A percentile compares a stretch with the other conserved stretches of the same genome.
Evolutionary conservation across 2,329 filamentous ascomycete species (phyloP).

Genomic region (Pezicula rhizophila): DNA sequence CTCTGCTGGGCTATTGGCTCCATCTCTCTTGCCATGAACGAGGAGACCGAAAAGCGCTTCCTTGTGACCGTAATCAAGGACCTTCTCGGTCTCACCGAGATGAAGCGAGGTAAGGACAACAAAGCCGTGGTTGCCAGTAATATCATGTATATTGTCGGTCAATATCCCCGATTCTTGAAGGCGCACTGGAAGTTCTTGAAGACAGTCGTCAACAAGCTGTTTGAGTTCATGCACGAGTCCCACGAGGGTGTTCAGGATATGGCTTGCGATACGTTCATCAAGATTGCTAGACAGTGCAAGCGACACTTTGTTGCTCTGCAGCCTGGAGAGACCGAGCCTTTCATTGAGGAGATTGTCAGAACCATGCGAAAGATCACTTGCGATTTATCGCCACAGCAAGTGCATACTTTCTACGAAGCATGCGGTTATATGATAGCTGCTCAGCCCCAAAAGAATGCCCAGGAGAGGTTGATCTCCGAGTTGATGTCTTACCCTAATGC

Average conservation of each 20-base stretch:
- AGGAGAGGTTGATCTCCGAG: conserved; percentile 85
- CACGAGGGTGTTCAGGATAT: conserved; percentile 99
- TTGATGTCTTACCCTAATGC: conserved; percentile 90
- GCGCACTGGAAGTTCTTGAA: conserved; percentile 99
- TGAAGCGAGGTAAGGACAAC: conserved; percentile 99
- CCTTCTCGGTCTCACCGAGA: conserved; percentile 89
- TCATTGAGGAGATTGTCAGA: conserved; percentile 96
- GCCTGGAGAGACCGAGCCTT: conserved; percentile 88
- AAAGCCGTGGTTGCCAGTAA: conserved; percentile 98
- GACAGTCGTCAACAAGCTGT: conserved; percentile 98
- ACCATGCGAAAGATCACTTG: conserved; percentile 94
- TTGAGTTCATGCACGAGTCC: conserved; percentile 99
- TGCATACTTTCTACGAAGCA: conserved; percentile 98
- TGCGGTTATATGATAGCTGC: conserved; percentile 99
- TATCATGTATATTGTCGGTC: conserved; percentile 99
- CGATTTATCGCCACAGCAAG: conserved; percentile 91
- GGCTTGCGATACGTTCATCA: conserved; percentile 99
- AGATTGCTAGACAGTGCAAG: conserved; percentile 97
- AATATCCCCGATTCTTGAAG: conserved; percentile 96
- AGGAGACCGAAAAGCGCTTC: conserved; percentile 98
- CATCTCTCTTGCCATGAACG: conserved; percentile 98
- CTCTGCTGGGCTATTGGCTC: conserved; percentile 99
- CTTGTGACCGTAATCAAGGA: conserved; percentile 98
- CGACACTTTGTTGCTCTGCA: conserved; percentile 95
- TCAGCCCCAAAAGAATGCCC: conserved; percentile 89